Base-by-base conservation (phyloP, 139 green algal genomes). In the Chlamydomonas sp. region DNA sequence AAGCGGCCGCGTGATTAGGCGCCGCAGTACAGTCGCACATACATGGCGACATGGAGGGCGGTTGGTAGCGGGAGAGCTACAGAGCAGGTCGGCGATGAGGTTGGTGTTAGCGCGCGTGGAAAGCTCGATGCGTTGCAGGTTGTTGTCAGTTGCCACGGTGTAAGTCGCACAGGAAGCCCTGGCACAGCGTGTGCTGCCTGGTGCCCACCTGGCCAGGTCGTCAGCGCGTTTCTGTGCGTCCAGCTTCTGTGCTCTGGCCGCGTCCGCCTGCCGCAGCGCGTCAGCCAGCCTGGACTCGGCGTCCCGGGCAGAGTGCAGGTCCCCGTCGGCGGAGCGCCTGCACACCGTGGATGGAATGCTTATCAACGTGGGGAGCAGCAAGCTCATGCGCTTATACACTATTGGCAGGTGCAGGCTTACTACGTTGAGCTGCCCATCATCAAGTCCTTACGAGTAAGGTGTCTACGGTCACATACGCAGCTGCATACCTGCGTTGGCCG, bases 221-320 rank as follows among this genome's bases (percentile, higher is more conserved):
- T 91, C 88, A 7, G 86, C 85, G 0, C 64, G 61, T 64, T 90
- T 83, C 82, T 89, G 83, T 14, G 83, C 90, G 14, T 94, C 83
- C 71, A 89, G 74, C 72, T 88, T 81, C 72, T 89, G 89, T 66
- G 81, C 72, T 49, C 84, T 88, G 20, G 77, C 72, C 57, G 69
- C 60, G 20, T 93, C 86, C 49, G 71, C 16, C 59, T 90, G 77
- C 77, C 89, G 77, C 49, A 82, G 7, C 0, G 86, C 67, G 16
- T 92, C 90, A 1, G 79, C 58, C 0, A 84, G 74, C 31, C 77
- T 74, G 1, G 17, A 49, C 66, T 92, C 85, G 9, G 84, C 80
- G 4, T 92, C 85, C 3, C 78, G 62, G 61, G 88, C 75, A 49
- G 31, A 49, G 31, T 85, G 89, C 75, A 67, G 57, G 9, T 93